A percentile compares a stretch with the other conserved stretches of the same genome.
These are phyloP conservation scores for Peronospora farinosa DNA, from an alignment of 352 stramenopile species.

Conservation along the genomic window DNA sequence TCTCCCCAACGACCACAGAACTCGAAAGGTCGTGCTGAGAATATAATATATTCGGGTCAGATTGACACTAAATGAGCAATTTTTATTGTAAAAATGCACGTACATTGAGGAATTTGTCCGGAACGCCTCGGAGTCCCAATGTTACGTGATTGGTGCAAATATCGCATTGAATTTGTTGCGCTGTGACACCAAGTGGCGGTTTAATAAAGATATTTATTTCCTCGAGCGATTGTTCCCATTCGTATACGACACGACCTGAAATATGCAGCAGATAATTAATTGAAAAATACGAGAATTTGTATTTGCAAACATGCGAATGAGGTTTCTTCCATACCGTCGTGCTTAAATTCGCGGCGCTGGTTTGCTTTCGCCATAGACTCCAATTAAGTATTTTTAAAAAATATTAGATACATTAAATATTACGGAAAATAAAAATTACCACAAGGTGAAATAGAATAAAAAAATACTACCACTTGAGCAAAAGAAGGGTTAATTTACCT, in stretches of 20 bases:
- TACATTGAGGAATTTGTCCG: constrained; percentile 91
- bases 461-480: too few relatives aligned
- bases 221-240: constrained; percentile 95
- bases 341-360: constrained; percentile 60
- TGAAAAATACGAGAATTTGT: too few relatives aligned
- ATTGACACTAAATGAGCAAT: not conserved
- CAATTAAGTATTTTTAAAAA: too few relatives aligned
- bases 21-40: constrained; percentile 87
- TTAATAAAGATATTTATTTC: constrained; percentile 95
- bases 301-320: not conserved
- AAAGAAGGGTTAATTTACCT: too few relatives aligned
- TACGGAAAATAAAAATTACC: too few relatives aligned
- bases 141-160: constrained; percentile 87
- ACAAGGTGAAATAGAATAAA: too few relatives aligned
- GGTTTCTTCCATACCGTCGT: constrained; percentile 47
- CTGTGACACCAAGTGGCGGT: constrained; percentile 77
- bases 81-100: not conserved
- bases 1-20: constrained; percentile 90
- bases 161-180: constrained; percentile 79
- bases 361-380: constrained; percentile 34
- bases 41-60: not conserved
- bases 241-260: constrained; percentile 87
- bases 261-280: too few relatives aligned
- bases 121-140: constrained; percentile 83
- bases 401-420: too few relatives aligned